Conservation (phyloP, 2,329 filamentous ascomycete genomes). For the Escovopsis weberi region DNA sequence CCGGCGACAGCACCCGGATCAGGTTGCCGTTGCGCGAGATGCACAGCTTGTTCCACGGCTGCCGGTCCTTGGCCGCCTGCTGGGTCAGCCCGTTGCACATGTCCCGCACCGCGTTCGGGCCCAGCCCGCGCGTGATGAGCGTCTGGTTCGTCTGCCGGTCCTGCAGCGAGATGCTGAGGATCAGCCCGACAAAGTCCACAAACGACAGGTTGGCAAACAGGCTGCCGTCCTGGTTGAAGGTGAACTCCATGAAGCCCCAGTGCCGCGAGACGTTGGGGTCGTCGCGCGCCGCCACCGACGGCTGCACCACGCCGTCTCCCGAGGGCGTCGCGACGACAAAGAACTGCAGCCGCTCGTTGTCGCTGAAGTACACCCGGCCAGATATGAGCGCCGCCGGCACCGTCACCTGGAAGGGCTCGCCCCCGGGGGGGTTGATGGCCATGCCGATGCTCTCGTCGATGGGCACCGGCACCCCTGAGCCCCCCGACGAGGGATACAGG, state of each 20-base stretch:
- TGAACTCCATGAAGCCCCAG: constrained; percentile 38
- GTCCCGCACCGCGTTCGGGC: constrained; percentile 17
- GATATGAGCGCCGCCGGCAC: constrained; percentile 26
- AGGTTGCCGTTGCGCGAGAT: constrained; percentile 21
- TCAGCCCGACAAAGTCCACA: constrained; percentile 36
- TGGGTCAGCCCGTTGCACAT: constrained; percentile 27
- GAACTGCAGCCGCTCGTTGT: constrained; percentile 24
- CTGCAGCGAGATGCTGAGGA: constrained; percentile 33
- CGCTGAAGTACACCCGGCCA: constrained; percentile 31
- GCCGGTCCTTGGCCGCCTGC: constrained; percentile 24
- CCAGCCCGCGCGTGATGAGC: constrained; percentile 27
- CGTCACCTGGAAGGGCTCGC: constrained; percentile 22
- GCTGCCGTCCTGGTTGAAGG: constrained; percentile 22
- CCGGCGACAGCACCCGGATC: constrained; percentile 31
- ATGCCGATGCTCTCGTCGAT: constrained; percentile 26
- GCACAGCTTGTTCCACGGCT: constrained; percentile 31
- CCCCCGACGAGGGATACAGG: constrained; percentile 26
- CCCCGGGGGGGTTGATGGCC: constrained; percentile 27
- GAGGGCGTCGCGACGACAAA: constrained; percentile 21
- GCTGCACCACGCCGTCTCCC: constrained; percentile 30
- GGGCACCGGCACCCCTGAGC: constrained; percentile 19
- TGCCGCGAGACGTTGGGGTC: constrained; percentile 29
- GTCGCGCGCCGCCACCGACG: constrained; percentile 27
- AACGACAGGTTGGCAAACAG: constrained; percentile 35
- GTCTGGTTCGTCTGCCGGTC: constrained; percentile 17